Conservation (phyloP, 2,329 filamentous ascomycete genomes). For the Trichoderma gracile region DNA sequence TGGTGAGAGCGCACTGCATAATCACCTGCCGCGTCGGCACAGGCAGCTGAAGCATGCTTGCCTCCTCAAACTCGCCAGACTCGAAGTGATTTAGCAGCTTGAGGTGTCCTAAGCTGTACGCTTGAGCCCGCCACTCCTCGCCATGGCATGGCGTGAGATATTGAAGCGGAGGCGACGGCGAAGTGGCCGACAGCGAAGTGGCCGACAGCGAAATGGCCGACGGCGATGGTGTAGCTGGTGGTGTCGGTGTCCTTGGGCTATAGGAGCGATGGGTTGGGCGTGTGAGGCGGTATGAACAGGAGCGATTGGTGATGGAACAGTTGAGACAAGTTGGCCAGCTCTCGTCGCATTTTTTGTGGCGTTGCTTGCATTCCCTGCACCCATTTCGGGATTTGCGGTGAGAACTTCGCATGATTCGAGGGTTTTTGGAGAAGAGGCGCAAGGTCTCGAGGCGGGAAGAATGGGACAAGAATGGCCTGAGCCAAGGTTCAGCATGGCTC, state of each 20-base stretch:
- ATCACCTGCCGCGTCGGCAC: slow-evolving; percentile 1
- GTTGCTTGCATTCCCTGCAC: slow-evolving; percentile 34
- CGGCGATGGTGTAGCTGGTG: not conserved
- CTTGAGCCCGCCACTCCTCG: slow-evolving; percentile 23
- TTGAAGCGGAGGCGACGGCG: no score
- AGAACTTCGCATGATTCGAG: slow-evolving; percentile 25
- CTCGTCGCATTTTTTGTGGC: slow-evolving; percentile 39
- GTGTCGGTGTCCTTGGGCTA: not conserved
- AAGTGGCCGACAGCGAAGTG: not conserved
- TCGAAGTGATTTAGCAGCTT: slow-evolving; percentile 32
- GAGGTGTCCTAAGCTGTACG: slow-evolving; percentile 35
- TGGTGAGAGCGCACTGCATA: slow-evolving; percentile 29
- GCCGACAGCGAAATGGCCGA: not conserved
- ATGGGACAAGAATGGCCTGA: not conserved
- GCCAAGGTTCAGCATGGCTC: not conserved
- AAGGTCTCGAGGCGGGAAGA: not conserved
- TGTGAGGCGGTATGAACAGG: slow-evolving; percentile 32
- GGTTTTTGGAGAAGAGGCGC: not conserved
- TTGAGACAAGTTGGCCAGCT: slow-evolving; percentile 34
- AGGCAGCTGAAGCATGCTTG: slow-evolving; percentile 7
- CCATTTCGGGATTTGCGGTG: slow-evolving; percentile 34
- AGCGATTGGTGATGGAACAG: slow-evolving; percentile 32
- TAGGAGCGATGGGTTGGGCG: not conserved
- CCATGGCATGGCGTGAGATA: not conserved
- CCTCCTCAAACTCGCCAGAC: not conserved